Evolutionary conservation across 306 rosid species (phyloP).

Genomic region (Lablab purpureus): DNA sequence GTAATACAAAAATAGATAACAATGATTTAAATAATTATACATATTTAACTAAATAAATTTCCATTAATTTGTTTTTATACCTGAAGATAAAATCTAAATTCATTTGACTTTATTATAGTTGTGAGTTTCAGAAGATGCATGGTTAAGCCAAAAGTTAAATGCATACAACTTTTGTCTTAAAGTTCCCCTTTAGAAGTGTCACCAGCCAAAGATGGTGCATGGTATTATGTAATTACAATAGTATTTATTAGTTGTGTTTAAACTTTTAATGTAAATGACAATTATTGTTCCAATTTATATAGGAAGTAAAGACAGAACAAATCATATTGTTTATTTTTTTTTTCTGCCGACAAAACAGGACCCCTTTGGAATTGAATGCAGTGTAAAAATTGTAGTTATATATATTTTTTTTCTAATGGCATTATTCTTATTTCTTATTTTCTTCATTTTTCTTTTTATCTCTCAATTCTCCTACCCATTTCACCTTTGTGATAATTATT

Average conservation of each 20-base stretch:
- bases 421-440: background rate
- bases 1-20: background rate
- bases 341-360: constrained; percentile 12
- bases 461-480: background rate
- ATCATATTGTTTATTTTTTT: background rate
- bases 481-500: background rate
- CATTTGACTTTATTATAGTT: background rate
- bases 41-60: background rate
- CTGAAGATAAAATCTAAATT: too few species aligned
- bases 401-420: background rate
- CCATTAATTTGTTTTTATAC: too few species aligned
- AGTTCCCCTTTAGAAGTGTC: background rate
- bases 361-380: background rate
- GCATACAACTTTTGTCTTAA: background rate
- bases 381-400: too few species aligned
- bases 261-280: background rate
- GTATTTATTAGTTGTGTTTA: background rate
- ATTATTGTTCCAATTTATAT: background rate
- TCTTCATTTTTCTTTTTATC: background rate
- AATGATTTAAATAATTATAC: background rate
- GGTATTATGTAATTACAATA: background rate
- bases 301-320: background rate
- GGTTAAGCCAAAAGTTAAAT: background rate
- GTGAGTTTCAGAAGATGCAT: background rate
- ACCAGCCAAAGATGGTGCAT: too few species aligned